A percentile compares a stretch with the other conserved stretches of the same genome.
Evolutionary conservation across 2,329 filamentous ascomycete genomes (phyloP).

Genomic region (Corinectria fuckeliana): DNA sequence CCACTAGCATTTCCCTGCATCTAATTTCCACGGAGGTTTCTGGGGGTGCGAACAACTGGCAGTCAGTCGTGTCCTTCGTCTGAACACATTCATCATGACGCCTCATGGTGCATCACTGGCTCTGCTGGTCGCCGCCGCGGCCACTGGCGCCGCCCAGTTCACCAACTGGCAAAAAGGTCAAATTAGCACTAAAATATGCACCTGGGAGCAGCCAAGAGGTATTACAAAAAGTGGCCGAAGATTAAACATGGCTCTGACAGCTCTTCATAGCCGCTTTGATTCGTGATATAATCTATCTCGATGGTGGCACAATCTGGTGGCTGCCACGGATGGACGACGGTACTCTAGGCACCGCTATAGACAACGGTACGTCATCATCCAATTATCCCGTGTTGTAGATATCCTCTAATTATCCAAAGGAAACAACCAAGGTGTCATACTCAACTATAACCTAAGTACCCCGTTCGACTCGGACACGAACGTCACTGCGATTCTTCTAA

Average conservation of each 20-base stretch:
- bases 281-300: conserved; percentile 68
- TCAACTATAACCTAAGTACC: conserved; percentile 63
- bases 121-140: conserved; percentile 25
- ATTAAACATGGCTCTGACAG: conserved; percentile 28
- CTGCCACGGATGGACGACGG: conserved; percentile 56
- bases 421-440: conserved; percentile 60
- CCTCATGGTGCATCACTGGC: conserved; percentile 18
- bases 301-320: conserved; percentile 67
- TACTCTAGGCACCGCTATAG: conserved; percentile 29
- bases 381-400: background rate
- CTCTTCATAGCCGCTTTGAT: conserved; percentile 58
- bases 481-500: conserved; percentile 56
- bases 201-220: conserved; percentile 59
- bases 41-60: conserved; percentile 10
- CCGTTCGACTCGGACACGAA: conserved; percentile 62
- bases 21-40: conserved; percentile 17
- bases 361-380: conserved; percentile 51
- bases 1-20: conserved; percentile 27
- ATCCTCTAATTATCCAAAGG: conserved; percentile 44
- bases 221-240: conserved; percentile 9
- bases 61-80: conserved; percentile 17
- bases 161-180: conserved; percentile 58
- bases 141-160: conserved; percentile 46
- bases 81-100: conserved; percentile 28
- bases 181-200: conserved; percentile 65